Conservation (phyloP, 2,329 filamentous ascomycete genomes). For the Daldinia sp. region DNA sequence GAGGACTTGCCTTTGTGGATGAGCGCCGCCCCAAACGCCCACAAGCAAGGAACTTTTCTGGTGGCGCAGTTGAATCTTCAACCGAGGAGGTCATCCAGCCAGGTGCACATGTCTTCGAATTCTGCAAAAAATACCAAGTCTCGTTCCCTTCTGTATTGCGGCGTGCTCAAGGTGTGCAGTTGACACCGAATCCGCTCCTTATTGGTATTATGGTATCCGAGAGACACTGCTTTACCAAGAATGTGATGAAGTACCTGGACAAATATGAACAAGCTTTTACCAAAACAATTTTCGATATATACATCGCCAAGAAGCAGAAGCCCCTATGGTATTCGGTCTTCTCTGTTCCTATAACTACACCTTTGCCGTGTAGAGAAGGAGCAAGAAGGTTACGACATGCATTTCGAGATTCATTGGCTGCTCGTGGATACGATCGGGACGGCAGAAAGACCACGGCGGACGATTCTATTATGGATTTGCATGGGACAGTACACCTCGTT, state of each 20-base stretch:
- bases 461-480: conserved; percentile 37
- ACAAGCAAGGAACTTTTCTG: conserved; percentile 4
- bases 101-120: conserved; percentile 32
- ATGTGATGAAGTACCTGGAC: conserved; percentile 49
- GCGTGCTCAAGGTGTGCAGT: conserved; percentile 20
- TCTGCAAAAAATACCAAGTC: conserved; percentile 61
- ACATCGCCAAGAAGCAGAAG: conserved; percentile 46
- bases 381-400: conserved; percentile 43
- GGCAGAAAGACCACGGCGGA: conserved; percentile 40
- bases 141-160: conserved; percentile 33
- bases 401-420: conserved; percentile 46
- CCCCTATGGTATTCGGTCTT: conserved; percentile 46
- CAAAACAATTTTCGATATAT: conserved; percentile 48
- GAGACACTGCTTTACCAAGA: conserved; percentile 47
- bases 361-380: conserved; percentile 40
- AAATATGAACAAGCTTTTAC: conserved; percentile 46
- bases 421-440: conserved; percentile 47
- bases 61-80: not conserved
- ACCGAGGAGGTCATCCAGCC: conserved; percentile 24
- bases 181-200: conserved; percentile 33
- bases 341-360: conserved; percentile 1
- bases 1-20: not conserved
- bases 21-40: not conserved
- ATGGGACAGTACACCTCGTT: conserved; percentile 45
- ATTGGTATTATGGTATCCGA: conserved; percentile 27